Evolutionary conservation across 2,329 filamentous ascomycete species (phyloP), one percentile per base, ranked within the genome.

Genomic region (Colletotrichum sidae): DNA sequence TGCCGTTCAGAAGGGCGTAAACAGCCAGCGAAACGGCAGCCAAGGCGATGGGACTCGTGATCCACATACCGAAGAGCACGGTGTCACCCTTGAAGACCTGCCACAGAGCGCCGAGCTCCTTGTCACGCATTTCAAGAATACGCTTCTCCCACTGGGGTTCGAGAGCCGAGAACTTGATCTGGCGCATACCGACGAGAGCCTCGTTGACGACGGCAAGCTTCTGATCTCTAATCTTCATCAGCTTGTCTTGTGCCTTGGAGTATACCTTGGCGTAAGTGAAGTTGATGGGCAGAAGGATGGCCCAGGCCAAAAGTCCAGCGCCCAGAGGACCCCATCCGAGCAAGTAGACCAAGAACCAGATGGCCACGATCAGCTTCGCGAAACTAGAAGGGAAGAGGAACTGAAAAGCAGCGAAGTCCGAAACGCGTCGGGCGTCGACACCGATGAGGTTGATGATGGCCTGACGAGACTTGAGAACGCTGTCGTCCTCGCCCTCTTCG

Each of bases 101-200:
- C 87, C 90, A 92, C 41, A 92, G 84, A 25, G 86, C 87, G 6
- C 78, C 76, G 9, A 95, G 82, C 73, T 95, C 92, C 51, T 84
- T 85, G 47, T 89, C 85, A 71, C 92, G 83, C 86, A 67, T 84
- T 76, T 67, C 83, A 77, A 73, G 68, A 46, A 96, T 92, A 67
- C 89, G 91, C 13, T 83, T 81, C 74, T 93, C 88, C 92, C 92
- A 95, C 70, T 92, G 87, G 17, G 81, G 78, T 75, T 95, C 92
- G 2, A 93, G 78, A 1, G 92, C 92, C 0, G 91, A 91, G 70
- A 95, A 94, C 72, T 96, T 96, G 78, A 96, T 93, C 75, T 96
- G 92, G 1, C 92, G 87, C 68, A 95, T 94, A 8, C 92, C 92
- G 70, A 92, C 86, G 1, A 96, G 79, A 0, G 90, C 91, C 75